Evolutionary conservation across 495 filamentous ascomycete genomes (phyloP), one percentile per base, ranked within the genome.

Genomic region (Margaritispora aquatica): DNA sequence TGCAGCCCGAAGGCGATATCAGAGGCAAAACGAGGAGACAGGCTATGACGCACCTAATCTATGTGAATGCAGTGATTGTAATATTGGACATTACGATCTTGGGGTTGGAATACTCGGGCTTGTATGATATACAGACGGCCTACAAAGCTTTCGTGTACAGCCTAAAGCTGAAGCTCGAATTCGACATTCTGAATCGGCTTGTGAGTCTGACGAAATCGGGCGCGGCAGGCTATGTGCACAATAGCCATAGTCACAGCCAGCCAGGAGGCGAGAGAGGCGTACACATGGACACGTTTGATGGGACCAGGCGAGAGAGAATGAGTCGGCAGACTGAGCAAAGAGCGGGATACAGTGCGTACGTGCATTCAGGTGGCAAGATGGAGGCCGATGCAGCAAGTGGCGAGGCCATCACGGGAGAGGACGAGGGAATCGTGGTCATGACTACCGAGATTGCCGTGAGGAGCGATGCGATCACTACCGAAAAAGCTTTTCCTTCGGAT

Each of bases 81-180:
- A 54, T 69, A 4, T 75, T 82, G 76, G 79, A 82, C 59, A 49
- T 80, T 34, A 55, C 71, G 19, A 63, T 82, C 22, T 63, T 87
- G 17, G 67, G 68, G 0, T 57, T 80, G 54, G 78, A 86, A 58
- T 82, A 78, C 62, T 69, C 77, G 7, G 72, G 73, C 55, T 64
- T 73, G n/a, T 84, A 80, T 62, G 73, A 77, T 2, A 70, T 83
- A 31, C 77, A 86, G 63, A 81, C 78, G 19, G 77, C 75, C 1
- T 70, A 81, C 41, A 85, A 86, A 68, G 77, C 73, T 3, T 74
- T 80, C 59, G 66, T 84, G 2, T 86, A 85, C 70, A 85, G 83
- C 70, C 70, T 86, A 55, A 87, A 87, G 65, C 70, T 87, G 34
- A 86, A 85, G 66, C 71, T 84, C 15, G 84, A 87, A 66, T 82